Evolutionary conservation across 805 yeast species (phyloP), one percentile per base, ranked within the genome.

Genomic region (Isabelozyma heimii): DNA sequence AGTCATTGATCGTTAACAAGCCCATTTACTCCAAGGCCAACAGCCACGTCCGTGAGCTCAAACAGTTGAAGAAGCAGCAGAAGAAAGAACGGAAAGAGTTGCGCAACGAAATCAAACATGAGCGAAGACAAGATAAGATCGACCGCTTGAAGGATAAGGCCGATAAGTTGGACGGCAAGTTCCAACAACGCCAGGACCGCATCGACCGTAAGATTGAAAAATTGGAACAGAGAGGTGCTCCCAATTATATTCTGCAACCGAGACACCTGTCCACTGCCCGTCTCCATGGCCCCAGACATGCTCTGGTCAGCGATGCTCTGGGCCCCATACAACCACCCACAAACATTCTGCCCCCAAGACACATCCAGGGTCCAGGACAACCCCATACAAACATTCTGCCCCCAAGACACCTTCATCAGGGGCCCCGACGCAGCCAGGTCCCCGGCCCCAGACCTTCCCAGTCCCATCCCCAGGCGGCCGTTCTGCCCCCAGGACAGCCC

Each of bases 21-120:
- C 79, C 77, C 5, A 72, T 73, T 15, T 73, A 73, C 50, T 60
- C 66, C 15, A 67, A 70, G 28, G 77, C 75, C 17, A 67, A 68
- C 53, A 58, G 62, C 46, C 71, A 63, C 47, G 53, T 65, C 5
- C 58, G 56, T 9, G 47, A 53, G 51, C 43, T 58, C 55, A 49
- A 54, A 51, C 50, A 58, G 26, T 27, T 28, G 37, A 7, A 37
- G 44, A 13, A 27, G 17, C 37, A 42, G 40, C 33, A 44, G 37
- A 16, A 10, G 45, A 42, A 44, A 52, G 42, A 44, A 14, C 28
- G 40, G 43, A 16, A 46, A 33, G 27, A 33, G 43, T 17, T 35
- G n/a, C 10, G 47, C n/a, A 48, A 27, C 40, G 43, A 5, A 26
- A 20, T 40, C 8, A 46, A 35, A 24, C 20, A 47, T 37, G 45